These are phyloP conservation scores for Hawksworthiomyces lignivorus DNA, from an alignment of 2,329 filamentous ascomycete genomes.

Conservation along the genomic window DNA sequence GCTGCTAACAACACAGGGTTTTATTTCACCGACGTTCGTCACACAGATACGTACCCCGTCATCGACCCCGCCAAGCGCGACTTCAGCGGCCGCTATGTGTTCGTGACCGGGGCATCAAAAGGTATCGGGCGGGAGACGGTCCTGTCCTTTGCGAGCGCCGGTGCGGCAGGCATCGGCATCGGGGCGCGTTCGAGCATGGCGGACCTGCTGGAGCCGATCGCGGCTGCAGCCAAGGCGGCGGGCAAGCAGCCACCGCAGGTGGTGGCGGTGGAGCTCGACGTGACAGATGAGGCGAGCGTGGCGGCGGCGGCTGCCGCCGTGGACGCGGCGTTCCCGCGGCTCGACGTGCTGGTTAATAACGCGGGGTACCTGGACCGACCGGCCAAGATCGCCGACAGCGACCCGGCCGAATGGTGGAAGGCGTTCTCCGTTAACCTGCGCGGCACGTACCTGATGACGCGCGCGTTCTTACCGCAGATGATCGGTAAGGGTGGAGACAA, in stretches of 20 bases:
- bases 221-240: constrained; percentile 23
- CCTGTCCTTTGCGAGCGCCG: constrained; percentile 41
- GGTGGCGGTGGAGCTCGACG: constrained; percentile 24
- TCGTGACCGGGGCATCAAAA: constrained; percentile 20
- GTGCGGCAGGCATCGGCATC: constrained; percentile 40
- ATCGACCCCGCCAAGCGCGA: constrained; percentile 16
- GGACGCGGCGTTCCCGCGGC: constrained; percentile 23
- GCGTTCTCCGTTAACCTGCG: constrained; percentile 44
- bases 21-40: constrained; percentile 14
- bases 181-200: constrained; percentile 42
- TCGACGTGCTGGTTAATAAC: constrained; percentile 34
- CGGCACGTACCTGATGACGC: constrained; percentile 36
- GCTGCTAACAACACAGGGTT: constrained; percentile 3
- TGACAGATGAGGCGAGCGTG: constrained; percentile 27
- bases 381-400: constrained; percentile 26
- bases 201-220: constrained; percentile 29
- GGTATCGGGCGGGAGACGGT: constrained; percentile 19
- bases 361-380: constrained; percentile 32
- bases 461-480: constrained; percentile 40
- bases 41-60: constrained; percentile 25
- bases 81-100: constrained; percentile 18
- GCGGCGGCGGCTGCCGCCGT: constrained; percentile 24
- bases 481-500: constrained; percentile 23
- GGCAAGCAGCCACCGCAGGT: constrained; percentile 21
- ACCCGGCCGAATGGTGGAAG: constrained; percentile 35